These are phyloP conservation scores for Candida railenensis DNA, from an alignment of 805 yeast species.

Conservation along the genomic window DNA sequence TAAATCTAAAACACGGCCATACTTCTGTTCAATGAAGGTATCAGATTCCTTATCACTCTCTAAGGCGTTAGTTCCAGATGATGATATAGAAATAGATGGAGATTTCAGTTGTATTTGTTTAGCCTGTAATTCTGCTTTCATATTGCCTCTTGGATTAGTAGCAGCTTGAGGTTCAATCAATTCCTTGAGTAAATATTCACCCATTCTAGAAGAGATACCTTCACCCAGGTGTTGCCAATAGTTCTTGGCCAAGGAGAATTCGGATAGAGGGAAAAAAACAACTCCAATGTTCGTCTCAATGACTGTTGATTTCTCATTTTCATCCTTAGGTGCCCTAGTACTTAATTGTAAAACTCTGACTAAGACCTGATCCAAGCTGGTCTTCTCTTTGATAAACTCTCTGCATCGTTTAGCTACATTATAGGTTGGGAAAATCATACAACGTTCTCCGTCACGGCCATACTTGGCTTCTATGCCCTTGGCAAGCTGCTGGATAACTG, in stretches of 20 bases:
- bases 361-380: slow-evolving; percentile 22
- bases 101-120: slow-evolving; percentile 29
- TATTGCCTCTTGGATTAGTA: neutral
- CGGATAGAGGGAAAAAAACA: slow-evolving; percentile 69
- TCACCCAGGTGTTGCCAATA: slow-evolving; percentile 99
- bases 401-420: slow-evolving; percentile 82
- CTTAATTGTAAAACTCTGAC: slow-evolving; percentile 71
- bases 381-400: slow-evolving; percentile 59
- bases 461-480: slow-evolving; percentile 60
- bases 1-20: slow-evolving; percentile 84
- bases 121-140: slow-evolving; percentile 36
- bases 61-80: slow-evolving; percentile 12
- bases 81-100: slow-evolving; percentile 23
- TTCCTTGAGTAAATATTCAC: slow-evolving; percentile 76
- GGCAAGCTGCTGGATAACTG: slow-evolving; percentile 56
- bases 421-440: slow-evolving; percentile 76
- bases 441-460: slow-evolving; percentile 75
- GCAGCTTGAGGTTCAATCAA: slow-evolving; percentile 27
- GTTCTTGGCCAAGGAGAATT: slow-evolving; percentile 65
- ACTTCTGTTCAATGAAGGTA: slow-evolving; percentile 80
- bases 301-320: slow-evolving; percentile 57
- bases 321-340: slow-evolving; percentile 63
- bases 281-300: slow-evolving; percentile 71
- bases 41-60: slow-evolving; percentile 53
- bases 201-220: slow-evolving; percentile 88